Conservation (phyloP, 805 yeast genomes). For the Lachancea meyersii region DNA sequence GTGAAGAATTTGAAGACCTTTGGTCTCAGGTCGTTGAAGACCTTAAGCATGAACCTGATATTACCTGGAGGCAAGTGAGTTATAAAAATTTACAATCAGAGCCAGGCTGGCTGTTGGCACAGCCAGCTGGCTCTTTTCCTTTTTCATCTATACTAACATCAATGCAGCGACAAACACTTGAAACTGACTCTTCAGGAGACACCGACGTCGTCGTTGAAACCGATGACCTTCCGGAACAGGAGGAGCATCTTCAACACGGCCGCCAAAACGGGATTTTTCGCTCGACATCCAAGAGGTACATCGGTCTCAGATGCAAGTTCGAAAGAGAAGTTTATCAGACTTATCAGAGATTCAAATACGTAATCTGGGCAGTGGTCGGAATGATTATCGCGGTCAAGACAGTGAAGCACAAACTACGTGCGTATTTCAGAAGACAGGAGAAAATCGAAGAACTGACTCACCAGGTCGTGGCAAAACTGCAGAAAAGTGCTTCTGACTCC, state of each 20-base stretch:
- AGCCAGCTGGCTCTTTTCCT: neutral
- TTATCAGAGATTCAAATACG: conserved; percentile 25
- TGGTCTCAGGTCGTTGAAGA: conserved; percentile 63
- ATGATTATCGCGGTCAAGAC: conserved; percentile 20
- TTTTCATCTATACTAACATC: conserved; percentile 2
- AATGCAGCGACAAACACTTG: conserved; percentile 23
- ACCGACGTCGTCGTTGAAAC: conserved; percentile 34
- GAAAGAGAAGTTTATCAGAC: conserved; percentile 44
- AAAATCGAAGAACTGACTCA: conserved; percentile 42
- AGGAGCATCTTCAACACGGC: conserved; percentile 34
- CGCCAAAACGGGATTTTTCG: conserved; percentile 52
- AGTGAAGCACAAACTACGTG: conserved; percentile 34
- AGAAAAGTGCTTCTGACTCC: conserved; percentile 38
- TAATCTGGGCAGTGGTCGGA: conserved; percentile 12
- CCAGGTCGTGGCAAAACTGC: conserved; percentile 46
- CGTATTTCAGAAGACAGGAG: conserved; percentile 35
- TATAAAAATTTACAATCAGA: conserved; percentile 9
- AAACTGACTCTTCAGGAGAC: conserved; percentile 37
- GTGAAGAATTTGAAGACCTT: conserved; percentile 57
- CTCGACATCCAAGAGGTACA: conserved; percentile 63
- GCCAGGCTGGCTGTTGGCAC: neutral
- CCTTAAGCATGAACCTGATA: conserved; percentile 60
- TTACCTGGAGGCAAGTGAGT: conserved; percentile 72
- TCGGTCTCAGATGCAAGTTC: conserved; percentile 50
- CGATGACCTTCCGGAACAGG: conserved; percentile 36